Percentiles rank a stretch among this genome's conserved stretches.
These are phyloP conservation scores for Boletellus deceptivus DNA, from an alignment of 1,284 basidiomycete species.

Conservation along the genomic window DNA sequence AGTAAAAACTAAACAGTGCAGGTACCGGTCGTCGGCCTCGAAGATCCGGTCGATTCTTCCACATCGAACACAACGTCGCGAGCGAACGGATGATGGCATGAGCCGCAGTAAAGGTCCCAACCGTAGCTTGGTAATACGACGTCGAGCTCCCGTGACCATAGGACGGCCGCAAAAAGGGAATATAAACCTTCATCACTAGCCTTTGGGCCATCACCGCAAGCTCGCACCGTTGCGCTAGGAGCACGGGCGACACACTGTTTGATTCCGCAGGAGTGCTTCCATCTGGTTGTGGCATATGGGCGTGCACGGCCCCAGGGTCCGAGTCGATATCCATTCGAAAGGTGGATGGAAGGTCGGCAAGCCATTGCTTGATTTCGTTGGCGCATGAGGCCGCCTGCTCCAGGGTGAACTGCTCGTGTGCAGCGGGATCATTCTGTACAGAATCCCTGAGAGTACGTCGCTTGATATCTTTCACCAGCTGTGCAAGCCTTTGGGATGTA, in stretches of 20 bases:
- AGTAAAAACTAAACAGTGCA: conserved; percentile 57
- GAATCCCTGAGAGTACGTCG: conserved; percentile 43
- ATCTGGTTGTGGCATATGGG: conserved; percentile 10
- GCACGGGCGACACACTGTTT: conserved; percentile 30
- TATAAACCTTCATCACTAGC: conserved; percentile 59
- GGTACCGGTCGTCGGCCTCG: conserved; percentile 29
- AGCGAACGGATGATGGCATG: conserved; percentile 55
- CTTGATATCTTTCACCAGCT: conserved; percentile 50
- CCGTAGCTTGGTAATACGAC: conserved; percentile 46
- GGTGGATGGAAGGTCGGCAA: conserved; percentile 46
- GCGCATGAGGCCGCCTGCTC: conserved; percentile 60
- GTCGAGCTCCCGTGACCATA: conserved; percentile 23
- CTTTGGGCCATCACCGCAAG: conserved; percentile 57
- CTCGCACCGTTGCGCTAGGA: conserved; percentile 54
- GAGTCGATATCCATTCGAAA: conserved; percentile 39
- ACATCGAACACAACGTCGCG: conserved; percentile 42
- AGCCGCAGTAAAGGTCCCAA: conserved; percentile 59
- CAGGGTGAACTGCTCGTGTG: conserved; percentile 41
- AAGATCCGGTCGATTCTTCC: conserved; percentile 32
- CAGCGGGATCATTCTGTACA: conserved; percentile 29
- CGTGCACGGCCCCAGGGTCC: conserved; percentile 25
- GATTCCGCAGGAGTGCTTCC: conserved; percentile 8
- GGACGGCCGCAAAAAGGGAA: conserved; percentile 56
- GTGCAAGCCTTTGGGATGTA: conserved; percentile 36
- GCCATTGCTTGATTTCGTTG: conserved; percentile 53